A percentile compares a stretch with the other conserved stretches of the same genome.
Evolutionary conservation across 164 flowering plant genomes (phyloP).

Genomic region (Litsea cubeba): DNA sequence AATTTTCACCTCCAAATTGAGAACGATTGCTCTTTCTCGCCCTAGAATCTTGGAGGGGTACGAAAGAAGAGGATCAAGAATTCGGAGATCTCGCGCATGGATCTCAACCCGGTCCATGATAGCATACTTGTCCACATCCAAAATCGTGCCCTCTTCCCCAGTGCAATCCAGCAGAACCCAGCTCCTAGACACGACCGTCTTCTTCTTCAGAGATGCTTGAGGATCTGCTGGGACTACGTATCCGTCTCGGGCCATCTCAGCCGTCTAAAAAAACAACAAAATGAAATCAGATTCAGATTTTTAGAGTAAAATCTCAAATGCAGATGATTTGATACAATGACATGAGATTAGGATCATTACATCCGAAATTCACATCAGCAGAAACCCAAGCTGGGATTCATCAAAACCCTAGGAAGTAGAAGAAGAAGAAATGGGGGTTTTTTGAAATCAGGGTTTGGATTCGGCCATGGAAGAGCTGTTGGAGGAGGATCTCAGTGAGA

Average conservation of each 20-base stretch:
- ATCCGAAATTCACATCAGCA: too few species aligned
- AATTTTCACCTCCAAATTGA: slow-evolving; percentile 73
- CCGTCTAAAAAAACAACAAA: not conserved
- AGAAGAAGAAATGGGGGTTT: too few species aligned
- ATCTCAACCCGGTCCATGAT: slow-evolving; percentile 86
- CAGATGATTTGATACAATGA: too few species aligned
- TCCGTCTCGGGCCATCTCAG: slow-evolving; percentile 48
- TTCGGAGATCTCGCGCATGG: slow-evolving; percentile 89
- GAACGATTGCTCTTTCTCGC: slow-evolving; percentile 79
- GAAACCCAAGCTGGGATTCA: too few species aligned
- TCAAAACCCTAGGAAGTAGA: too few species aligned
- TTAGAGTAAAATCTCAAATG: too few species aligned
- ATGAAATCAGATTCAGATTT: too few species aligned
- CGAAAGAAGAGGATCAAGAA: slow-evolving; percentile 82
- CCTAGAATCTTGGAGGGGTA: slow-evolving; percentile 92
- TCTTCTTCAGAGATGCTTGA: slow-evolving; percentile 48
- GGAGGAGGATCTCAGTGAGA: too few species aligned
- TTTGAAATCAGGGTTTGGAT: too few species aligned
- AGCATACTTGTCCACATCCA: slow-evolving; percentile 84
- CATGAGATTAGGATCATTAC: too few species aligned
- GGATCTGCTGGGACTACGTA: slow-evolving; percentile 40
- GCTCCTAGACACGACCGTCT: slow-evolving; percentile 52
- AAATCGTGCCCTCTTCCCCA: slow-evolving; percentile 50
- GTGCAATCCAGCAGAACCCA: slow-evolving; percentile 64
- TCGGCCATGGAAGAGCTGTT: too few species aligned